Conservation (phyloP, 2,329 filamentous ascomycete genomes). For the Davidsoniella australis region DNA sequence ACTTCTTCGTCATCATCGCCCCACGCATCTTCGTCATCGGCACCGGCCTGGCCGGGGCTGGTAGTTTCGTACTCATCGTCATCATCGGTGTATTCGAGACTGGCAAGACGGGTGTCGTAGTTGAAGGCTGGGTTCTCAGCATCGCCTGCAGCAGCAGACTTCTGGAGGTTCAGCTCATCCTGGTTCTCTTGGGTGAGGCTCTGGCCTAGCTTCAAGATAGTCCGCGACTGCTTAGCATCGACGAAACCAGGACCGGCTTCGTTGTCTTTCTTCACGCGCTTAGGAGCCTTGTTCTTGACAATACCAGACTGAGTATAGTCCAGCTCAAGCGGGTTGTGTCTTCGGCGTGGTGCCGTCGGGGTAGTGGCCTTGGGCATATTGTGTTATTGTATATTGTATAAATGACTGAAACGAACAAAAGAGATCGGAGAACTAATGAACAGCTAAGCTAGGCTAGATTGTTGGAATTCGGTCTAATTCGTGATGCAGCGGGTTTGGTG, state of each 20-base stretch:
- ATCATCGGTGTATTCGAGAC: conserved; percentile 31
- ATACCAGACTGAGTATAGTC: conserved; percentile 59
- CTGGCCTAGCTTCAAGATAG: conserved; percentile 78
- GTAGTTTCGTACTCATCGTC: conserved; percentile 23
- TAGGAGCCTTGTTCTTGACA: conserved; percentile 52
- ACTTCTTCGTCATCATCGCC: conserved; percentile 60
- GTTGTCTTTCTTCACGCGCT: conserved; percentile 39
- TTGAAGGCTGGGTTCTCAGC: conserved; percentile 38
- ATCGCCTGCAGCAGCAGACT: conserved; percentile 22
- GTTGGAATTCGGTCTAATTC: background rate
- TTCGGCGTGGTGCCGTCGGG: conserved; percentile 40
- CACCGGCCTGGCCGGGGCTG: background rate
- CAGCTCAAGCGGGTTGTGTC: conserved; percentile 82
- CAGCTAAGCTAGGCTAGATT: background rate
- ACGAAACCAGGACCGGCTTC: conserved; percentile 52
- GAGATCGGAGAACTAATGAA: background rate
- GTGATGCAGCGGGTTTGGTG: background rate
- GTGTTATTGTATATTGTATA: conserved; percentile 1
- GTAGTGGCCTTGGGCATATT: conserved; percentile 66
- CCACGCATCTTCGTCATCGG: conserved; percentile 46
- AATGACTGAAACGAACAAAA: background rate
- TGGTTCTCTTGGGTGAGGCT: conserved; percentile 71
- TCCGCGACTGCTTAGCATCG: conserved; percentile 72
- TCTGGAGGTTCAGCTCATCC: conserved; percentile 17
- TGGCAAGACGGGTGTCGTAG: conserved; percentile 59